Evolutionary conservation across 768 basidiomycete genomes (phyloP).

Genomic region (Trametes cinnabarina): DNA sequence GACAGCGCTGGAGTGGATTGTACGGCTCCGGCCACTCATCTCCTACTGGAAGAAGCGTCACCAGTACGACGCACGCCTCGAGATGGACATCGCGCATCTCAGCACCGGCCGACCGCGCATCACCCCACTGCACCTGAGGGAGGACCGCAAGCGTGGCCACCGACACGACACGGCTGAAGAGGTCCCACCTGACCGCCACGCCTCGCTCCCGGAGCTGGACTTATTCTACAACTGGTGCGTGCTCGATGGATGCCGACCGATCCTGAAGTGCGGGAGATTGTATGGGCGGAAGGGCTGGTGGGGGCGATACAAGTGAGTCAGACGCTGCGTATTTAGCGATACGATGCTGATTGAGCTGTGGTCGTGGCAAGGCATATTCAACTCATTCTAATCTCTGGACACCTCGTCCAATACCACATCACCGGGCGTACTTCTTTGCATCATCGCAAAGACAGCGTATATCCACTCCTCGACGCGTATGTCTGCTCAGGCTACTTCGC

Average conservation of each 20-base stretch:
- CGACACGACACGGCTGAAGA: slow-evolving; percentile 24
- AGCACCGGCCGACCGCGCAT: slow-evolving; percentile 50
- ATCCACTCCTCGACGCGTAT: slow-evolving; percentile 72
- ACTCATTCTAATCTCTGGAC: slow-evolving; percentile 71
- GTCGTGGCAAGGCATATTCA: slow-evolving; percentile 53
- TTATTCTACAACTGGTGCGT: slow-evolving; percentile 87
- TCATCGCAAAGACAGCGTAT: slow-evolving; percentile 49
- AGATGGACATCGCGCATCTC: slow-evolving; percentile 73
- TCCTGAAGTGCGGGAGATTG: slow-evolving; percentile 69
- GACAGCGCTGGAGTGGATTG: slow-evolving; percentile 84
- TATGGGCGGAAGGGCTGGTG: slow-evolving; percentile 68
- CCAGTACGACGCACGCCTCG: slow-evolving; percentile 68
- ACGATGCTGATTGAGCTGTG: neutral
- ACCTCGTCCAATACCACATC: slow-evolving; percentile 70
- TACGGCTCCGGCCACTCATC: slow-evolving; percentile 64
- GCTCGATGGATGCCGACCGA: slow-evolving; percentile 72
- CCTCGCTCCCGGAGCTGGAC: slow-evolving; percentile 55
- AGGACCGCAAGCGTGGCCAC: slow-evolving; percentile 35
- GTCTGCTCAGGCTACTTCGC: slow-evolving; percentile 86
- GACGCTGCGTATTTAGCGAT: neutral
- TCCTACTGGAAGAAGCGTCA: slow-evolving; percentile 81
- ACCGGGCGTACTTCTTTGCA: slow-evolving; percentile 58
- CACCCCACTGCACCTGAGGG: slow-evolving; percentile 50
- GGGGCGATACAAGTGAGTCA: slow-evolving; percentile 74
- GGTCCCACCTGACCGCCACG: slow-evolving; percentile 49